Evolutionary conservation across 768 basidiomycete genomes (phyloP).

Genomic region (Leccinum subgranulosum): DNA sequence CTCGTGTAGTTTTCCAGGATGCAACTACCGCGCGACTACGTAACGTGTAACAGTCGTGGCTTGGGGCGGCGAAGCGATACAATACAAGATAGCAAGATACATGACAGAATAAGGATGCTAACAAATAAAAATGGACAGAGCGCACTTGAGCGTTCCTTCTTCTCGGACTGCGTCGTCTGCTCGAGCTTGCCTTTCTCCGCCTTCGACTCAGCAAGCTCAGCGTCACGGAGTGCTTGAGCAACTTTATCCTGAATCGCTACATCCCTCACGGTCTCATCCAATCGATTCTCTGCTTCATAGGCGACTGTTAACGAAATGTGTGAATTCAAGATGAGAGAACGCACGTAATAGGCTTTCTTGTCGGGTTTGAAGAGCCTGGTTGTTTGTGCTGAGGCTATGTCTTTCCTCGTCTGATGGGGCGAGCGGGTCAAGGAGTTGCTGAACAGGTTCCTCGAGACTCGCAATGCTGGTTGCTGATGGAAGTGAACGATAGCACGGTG

Average conservation of each 20-base stretch:
- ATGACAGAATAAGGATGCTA: background rate
- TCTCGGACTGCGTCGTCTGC: background rate
- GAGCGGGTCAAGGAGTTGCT: no score
- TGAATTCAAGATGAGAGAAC: background rate
- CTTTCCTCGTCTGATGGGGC: no score
- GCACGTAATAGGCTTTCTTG: background rate
- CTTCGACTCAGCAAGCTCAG: background rate
- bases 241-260: background rate
- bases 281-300: background rate
- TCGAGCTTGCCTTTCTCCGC: background rate
- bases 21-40: background rate
- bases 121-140: background rate
- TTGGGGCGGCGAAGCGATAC: background rate
- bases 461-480: no score
- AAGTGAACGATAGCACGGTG: no score
- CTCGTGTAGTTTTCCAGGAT: no score
- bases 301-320: background rate
- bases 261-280: background rate
- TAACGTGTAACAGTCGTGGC: background rate
- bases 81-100: background rate
- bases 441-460: no score
- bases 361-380: background rate
- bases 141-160: background rate
- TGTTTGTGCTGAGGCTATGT: no score
- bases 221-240: no score